Percentiles rank a stretch among this genome's conserved stretches.
Evolutionary conservation across 345 rosid species (phyloP).

Genomic region (Geranium brycei): DNA sequence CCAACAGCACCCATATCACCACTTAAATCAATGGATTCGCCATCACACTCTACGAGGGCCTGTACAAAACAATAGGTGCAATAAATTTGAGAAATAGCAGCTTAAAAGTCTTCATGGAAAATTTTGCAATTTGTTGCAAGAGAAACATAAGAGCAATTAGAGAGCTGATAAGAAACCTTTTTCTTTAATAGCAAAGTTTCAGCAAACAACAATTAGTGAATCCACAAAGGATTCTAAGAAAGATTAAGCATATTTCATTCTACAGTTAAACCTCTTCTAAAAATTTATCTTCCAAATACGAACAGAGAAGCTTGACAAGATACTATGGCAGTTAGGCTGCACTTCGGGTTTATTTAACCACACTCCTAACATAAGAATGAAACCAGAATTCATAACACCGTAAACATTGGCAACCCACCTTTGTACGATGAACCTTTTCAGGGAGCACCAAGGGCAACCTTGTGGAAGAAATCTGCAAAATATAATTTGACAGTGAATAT

Average conservation of each 20-base stretch:
- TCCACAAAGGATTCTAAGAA: too few species aligned
- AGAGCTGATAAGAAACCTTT: too few species aligned
- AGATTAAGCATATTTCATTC: too few species aligned
- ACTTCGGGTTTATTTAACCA: not conserved
- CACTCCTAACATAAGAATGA: not conserved
- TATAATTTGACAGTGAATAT: conserved; percentile 13
- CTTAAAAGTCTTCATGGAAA: not conserved
- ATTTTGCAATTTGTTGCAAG: not conserved
- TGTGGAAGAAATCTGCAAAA: conserved; percentile 54
- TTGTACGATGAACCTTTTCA: conserved; percentile 81
- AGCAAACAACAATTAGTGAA: too few species aligned
- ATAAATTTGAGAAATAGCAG: not conserved
- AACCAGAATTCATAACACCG: conserved; percentile 4
- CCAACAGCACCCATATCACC: conserved; percentile 98
- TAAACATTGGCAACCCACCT: conserved; percentile 35
- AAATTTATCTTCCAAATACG: too few species aligned
- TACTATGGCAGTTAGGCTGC: not conserved
- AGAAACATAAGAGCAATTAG: not conserved
- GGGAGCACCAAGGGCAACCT: conserved; percentile 74
- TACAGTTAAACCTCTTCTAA: too few species aligned
- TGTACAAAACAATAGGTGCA: conserved; percentile 21
- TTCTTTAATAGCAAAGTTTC: too few species aligned
- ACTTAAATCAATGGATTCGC: conserved; percentile 84
- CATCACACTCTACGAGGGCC: conserved; percentile 96
- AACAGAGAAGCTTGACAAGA: not conserved